Base-by-base conservation (phyloP, 2,329 filamentous ascomycete species). In the Sporothrix sp. region DNA sequence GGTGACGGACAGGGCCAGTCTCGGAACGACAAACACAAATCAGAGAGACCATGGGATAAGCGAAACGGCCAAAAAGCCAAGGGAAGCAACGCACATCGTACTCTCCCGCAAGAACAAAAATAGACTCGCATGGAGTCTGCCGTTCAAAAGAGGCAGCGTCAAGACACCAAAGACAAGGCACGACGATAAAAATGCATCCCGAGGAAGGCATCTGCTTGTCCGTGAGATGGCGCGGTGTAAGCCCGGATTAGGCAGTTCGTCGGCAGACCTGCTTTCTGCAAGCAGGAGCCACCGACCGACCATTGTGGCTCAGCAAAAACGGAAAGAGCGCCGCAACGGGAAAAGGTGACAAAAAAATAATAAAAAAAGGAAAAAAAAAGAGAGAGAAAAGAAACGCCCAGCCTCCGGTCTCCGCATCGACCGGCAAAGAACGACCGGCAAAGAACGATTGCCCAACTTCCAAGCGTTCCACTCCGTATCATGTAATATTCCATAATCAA, bases 61-160 rank as follows among this genome's bases (percentile, higher is more conserved):
- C 16, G 18, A 18, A 16, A 32, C 5, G 18, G 18, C 18, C 10
- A 11, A 7, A 42, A 20, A 27, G n/a, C n/a, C n/a, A 40, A 3
- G 20, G 35, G 20, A 33, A 7, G 11, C 8, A 18, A 21, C 13
- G 27, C 18, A 21, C 40, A 45, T 35, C 18, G 2, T 27, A 47
- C 37, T 47, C 23, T 47, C 44, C 44, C 44, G n/a, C n/a, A 46
- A 30, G 25, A 46, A 46, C n/a, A 45, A 35, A 45, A 45, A 46
- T 36, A 46, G 21, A 36, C 43, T 25, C 43, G 14, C 13, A 20
- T 8, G 8, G 28, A 30, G 11, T 4, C 13, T 2, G 10, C 13
- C n/a, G 28, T 23, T 11, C 23, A 13, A 44, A 18, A 33, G 3
- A 32, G 7, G 16, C 16, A 16, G 13, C 43, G 30, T 14, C 36